Percentiles rank a stretch among this genome's conserved stretches.
These are phyloP conservation scores for Mitragyna speciosa DNA, from an alignment of 257 asterid species.

Conservation along the genomic window DNA sequence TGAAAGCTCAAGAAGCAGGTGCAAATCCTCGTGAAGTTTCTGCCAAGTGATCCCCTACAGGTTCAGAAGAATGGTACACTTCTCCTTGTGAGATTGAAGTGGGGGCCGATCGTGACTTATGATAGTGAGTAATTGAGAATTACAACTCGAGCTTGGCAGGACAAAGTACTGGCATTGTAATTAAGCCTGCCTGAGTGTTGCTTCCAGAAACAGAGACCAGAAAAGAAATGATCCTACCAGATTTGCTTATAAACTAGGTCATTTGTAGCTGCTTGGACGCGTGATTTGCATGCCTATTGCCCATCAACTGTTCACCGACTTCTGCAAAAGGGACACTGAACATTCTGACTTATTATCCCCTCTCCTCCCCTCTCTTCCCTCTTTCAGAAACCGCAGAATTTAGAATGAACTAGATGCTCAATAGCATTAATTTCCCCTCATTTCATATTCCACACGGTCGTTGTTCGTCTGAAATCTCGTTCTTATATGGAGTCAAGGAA, in stretches of 20 bases:
- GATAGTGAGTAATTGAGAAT: neutral
- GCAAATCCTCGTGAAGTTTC: slow-evolving; percentile 12
- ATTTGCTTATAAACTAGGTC: neutral
- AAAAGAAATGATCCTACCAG: neutral
- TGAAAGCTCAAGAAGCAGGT: neutral
- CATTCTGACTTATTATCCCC: neutral
- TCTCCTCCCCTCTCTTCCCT: neutral
- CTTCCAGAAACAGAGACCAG: slow-evolving; percentile 1
- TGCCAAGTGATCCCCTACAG: slow-evolving; percentile 17
- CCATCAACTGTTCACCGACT: slow-evolving; percentile 6
- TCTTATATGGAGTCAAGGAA: neutral
- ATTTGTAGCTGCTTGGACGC: neutral
- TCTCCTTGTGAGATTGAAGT: neutral
- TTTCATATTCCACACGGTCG: neutral
- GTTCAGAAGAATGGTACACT: neutral
- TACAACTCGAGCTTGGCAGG: neutral
- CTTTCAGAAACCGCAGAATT: neutral
- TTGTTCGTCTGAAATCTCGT: neutral
- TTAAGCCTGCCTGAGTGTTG: neutral
- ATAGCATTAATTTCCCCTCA: neutral
- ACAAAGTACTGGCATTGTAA: neutral
- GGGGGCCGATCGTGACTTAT: neutral
- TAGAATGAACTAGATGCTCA: neutral
- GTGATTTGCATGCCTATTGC: slow-evolving; percentile 1
- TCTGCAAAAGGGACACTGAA: neutral